Percentiles rank a stretch among this genome's conserved stretches.
Evolutionary conservation across 1,284 basidiomycete species (phyloP).

Genomic region (Moesziomyces sp.): DNA sequence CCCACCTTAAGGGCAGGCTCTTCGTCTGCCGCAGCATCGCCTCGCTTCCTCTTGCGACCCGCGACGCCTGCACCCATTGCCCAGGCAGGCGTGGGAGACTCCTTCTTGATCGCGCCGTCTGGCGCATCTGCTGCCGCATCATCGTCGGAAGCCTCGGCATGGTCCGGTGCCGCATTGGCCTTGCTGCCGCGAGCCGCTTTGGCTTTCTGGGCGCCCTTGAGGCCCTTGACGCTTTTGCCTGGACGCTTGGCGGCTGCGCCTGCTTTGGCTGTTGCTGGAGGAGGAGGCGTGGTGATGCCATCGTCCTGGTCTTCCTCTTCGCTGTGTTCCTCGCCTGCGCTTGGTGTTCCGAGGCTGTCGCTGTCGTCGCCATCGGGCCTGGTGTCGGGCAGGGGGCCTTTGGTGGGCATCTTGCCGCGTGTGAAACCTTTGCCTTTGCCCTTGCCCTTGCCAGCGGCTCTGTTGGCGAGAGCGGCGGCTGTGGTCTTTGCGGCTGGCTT

Average conservation of each 20-base stretch:
- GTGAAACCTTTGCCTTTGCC: conserved; percentile 29
- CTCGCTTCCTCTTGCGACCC: conserved; percentile 59
- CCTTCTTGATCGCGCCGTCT: conserved; percentile 74
- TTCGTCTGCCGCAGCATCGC: conserved; percentile 45
- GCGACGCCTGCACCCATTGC: conserved; percentile 50
- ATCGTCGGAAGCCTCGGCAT: conserved; percentile 68
- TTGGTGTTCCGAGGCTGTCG: conserved; percentile 49
- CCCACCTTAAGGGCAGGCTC: conserved; percentile 58
- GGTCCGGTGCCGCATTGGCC: conserved; percentile 26
- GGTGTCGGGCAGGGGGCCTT: conserved; percentile 28
- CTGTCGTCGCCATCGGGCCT: conserved; percentile 31
- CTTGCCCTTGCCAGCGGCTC: conserved; percentile 36
- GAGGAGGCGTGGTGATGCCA: conserved; percentile 23
- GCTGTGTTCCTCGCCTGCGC: conserved; percentile 29
- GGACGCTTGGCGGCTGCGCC: conserved; percentile 69
- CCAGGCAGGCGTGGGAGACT: conserved; percentile 70
- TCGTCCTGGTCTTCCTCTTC: conserved; percentile 24
- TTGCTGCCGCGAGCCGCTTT: conserved; percentile 23
- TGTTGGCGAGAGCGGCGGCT: conserved; percentile 31
- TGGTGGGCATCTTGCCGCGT: conserved; percentile 43
- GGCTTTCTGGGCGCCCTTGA: conserved; percentile 36
- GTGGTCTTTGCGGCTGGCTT: conserved; percentile 33
- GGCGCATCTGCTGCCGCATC: conserved; percentile 69
- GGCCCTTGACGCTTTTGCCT: conserved; percentile 60
- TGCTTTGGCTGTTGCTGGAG: conserved; percentile 6